Evolutionary conservation across 2,329 filamentous ascomycete species (phyloP).

Genomic region (Fusarium nisikadoi): DNA sequence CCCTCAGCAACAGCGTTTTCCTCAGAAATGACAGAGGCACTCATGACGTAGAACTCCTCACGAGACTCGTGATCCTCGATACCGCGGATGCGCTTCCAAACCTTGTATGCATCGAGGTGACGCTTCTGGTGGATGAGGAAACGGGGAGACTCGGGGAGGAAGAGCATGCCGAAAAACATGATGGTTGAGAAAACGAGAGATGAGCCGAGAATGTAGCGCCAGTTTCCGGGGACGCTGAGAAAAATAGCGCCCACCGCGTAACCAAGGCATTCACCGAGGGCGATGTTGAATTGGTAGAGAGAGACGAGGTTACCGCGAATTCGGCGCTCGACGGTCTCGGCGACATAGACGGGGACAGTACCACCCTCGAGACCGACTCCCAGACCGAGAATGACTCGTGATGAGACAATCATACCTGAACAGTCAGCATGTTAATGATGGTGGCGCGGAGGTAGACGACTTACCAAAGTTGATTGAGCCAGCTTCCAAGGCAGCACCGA

Average conservation of each 20-base stretch:
- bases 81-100: conserved; percentile 79
- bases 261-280: conserved; percentile 77
- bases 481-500: conserved; percentile 75
- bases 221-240: conserved; percentile 74
- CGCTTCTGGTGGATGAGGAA: conserved; percentile 75
- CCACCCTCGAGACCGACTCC: conserved; percentile 79
- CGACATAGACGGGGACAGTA: conserved; percentile 79
- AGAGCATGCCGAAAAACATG: conserved; percentile 68
- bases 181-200: conserved; percentile 73
- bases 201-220: conserved; percentile 79
- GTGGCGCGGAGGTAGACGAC: accelerated
- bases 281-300: conserved; percentile 81
- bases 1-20: conserved; percentile 63
- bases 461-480: conserved; percentile 72
- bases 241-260: conserved; percentile 80
- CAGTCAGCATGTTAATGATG: neutral
- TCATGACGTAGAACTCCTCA: conserved; percentile 80
- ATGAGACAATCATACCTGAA: conserved; percentile 72
- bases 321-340: conserved; percentile 74
- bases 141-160: conserved; percentile 76
- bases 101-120: conserved; percentile 60
- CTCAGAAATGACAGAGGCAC: conserved; percentile 67
- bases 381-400: conserved; percentile 74
- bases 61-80: conserved; percentile 64
- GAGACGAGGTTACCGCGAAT: conserved; percentile 79